A percentile compares a stretch with the other conserved stretches of the same genome.
phyloP scores from a whole-genome alignment of 371 early-diverging fungal species.

The Rhizopus stolonifer region DNA sequence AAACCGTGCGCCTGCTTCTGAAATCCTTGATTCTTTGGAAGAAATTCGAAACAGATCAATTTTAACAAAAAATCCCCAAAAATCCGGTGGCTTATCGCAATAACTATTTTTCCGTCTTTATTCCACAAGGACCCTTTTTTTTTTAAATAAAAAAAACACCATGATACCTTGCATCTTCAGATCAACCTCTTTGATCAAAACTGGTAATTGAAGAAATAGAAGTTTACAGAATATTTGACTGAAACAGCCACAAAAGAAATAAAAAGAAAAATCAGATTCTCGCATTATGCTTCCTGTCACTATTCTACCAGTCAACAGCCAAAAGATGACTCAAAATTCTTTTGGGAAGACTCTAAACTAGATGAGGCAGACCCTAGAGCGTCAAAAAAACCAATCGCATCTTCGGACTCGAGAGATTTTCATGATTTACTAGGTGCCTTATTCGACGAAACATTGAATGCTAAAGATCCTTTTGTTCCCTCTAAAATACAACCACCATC shows the following conservation, averaged over 20 bases:
- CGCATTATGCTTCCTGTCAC: neutral
- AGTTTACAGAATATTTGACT: no score
- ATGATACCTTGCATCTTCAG: slow-evolving; percentile 14
- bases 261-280: neutral
- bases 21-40: neutral
- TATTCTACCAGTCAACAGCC: neutral
- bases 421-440: slow-evolving; percentile 16
- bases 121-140: neutral
- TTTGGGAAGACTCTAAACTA: neutral
- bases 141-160: neutral
- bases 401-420: slow-evolving; percentile 10
- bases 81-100: slow-evolving; percentile 1
- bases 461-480: neutral
- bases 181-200: neutral
- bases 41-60: neutral
- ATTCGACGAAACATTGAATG: neutral
- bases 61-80: neutral
- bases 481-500: neutral
- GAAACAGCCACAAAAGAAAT: neutral
- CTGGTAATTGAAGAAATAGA: slow-evolving; percentile 2
- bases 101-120: neutral
- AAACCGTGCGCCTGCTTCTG: neutral
- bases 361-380: neutral
- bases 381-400: neutral
- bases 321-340: neutral